phyloP scores from a whole-genome alignment of 768 basidiomycete species.

The Fistulinella prunicolor region DNA sequence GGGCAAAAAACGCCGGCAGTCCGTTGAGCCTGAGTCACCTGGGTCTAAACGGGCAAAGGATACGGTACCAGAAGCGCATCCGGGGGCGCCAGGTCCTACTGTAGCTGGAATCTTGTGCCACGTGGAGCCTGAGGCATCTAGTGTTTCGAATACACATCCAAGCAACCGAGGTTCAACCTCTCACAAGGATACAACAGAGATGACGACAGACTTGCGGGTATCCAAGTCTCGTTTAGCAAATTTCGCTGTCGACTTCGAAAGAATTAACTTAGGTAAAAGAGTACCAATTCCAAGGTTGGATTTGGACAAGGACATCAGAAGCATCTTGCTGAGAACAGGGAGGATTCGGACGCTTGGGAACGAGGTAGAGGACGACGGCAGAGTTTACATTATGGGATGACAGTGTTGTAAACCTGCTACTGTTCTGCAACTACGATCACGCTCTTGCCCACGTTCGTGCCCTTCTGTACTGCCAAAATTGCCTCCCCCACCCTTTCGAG shows the following conservation, averaged over 20 bases:
- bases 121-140: neutral
- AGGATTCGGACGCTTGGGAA: slow-evolving; percentile 23
- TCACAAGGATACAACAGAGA: neutral
- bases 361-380: slow-evolving; percentile 19
- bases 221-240: slow-evolving; percentile 22
- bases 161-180: slow-evolving; percentile 1
- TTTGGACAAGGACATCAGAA: slow-evolving; percentile 4
- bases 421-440: slow-evolving; percentile 13
- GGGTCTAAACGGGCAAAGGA: slow-evolving; percentile 15
- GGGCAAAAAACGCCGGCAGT: slow-evolving; percentile 17
- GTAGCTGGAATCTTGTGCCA: neutral
- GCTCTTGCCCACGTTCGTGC: slow-evolving; percentile 34
- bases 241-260: slow-evolving; percentile 16
- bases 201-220: no score
- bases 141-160: neutral
- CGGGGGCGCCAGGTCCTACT: neutral
- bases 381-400: slow-evolving; percentile 17
- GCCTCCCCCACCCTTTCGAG: slow-evolving; percentile 41
- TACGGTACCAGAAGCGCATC: neutral
- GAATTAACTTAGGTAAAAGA: slow-evolving; percentile 5
- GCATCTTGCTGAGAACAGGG: slow-evolving; percentile 26
- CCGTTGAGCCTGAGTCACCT: slow-evolving; percentile 6
- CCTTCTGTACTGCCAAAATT: slow-evolving; percentile 35
- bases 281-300: slow-evolving; percentile 10
- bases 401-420: neutral